Evolutionary conservation across 2,329 filamentous ascomycete species (phyloP).

Genomic region (Colletotrichum horii): DNA sequence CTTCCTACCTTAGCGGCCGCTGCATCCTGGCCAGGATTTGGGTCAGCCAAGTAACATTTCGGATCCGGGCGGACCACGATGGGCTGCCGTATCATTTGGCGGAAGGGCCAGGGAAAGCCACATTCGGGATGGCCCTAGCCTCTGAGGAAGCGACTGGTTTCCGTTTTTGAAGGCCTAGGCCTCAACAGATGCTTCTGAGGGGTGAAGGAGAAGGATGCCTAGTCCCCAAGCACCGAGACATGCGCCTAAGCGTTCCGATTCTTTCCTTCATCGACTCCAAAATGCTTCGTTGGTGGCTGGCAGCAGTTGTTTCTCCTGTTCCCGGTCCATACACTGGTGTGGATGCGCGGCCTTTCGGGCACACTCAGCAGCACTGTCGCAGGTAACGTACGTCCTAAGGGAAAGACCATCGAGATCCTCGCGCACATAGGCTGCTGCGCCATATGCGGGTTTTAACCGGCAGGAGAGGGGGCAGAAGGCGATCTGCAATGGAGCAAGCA

Average conservation of each 20-base stretch:
- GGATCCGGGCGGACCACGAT: background rate
- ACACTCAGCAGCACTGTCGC: background rate
- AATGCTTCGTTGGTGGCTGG: background rate
- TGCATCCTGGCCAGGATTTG: background rate
- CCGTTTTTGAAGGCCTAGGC: background rate
- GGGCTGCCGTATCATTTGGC: background rate
- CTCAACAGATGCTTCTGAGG: background rate
- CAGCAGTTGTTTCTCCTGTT: background rate
- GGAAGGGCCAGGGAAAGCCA: background rate
- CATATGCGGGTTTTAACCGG: conserved; percentile 2
- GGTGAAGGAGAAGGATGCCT: background rate
- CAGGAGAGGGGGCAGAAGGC: background rate
- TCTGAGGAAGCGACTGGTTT: background rate
- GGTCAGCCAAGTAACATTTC: background rate
- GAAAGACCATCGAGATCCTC: background rate
- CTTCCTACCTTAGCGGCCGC: conserved; percentile 17
- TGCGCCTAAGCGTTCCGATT: background rate
- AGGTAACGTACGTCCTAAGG: background rate
- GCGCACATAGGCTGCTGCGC: background rate
- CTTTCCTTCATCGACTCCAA: background rate
- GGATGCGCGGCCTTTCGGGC: background rate
- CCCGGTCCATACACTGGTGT: background rate
- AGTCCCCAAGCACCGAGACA: background rate
- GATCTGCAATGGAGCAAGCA: conserved; percentile 5
- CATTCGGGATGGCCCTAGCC: background rate